Percentiles rank a stretch among this genome's conserved stretches.
Evolutionary conservation across 2,329 filamentous ascomycete genomes (phyloP).

Genomic region (Pseudogymnoascus sp.): DNA sequence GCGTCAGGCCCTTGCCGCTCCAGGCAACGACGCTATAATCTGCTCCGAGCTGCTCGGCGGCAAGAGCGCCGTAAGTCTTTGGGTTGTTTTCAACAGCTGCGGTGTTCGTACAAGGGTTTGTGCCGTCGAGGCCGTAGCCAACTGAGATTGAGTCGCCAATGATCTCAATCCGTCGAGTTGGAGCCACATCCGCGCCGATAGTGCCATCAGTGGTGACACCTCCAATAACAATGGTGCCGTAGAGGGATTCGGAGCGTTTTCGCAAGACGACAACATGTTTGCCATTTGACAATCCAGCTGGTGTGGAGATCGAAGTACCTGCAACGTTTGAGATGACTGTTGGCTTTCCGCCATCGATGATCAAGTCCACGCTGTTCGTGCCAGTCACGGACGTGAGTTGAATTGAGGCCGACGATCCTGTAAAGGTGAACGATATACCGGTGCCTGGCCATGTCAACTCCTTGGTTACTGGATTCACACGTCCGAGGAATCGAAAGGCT

Average conservation of each 20-base stretch:
- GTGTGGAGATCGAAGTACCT: conserved; percentile 28
- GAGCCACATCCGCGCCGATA: conserved; percentile 19
- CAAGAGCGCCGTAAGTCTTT: conserved; percentile 38
- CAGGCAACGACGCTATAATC: conserved; percentile 40
- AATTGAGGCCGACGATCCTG: conserved; percentile 33
- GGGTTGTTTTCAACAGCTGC: conserved; percentile 35
- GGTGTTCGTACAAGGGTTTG: conserved; percentile 34
- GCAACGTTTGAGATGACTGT: conserved; percentile 27
- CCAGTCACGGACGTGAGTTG: conserved; percentile 28
- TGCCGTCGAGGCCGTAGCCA: conserved; percentile 38
- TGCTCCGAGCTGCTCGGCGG: conserved; percentile 35
- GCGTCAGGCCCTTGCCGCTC: conserved; percentile 38
- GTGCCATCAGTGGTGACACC: conserved; percentile 26
- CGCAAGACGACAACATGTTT: conserved; percentile 34
- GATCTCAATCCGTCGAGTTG: conserved; percentile 35
- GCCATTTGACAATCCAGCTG: conserved; percentile 27
- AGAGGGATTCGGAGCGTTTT: conserved; percentile 33
- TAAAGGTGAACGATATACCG: conserved; percentile 29
- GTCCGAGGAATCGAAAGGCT: conserved; percentile 31
- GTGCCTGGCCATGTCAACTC: conserved; percentile 41
- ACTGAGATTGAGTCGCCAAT: conserved; percentile 41
- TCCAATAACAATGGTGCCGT: conserved; percentile 31
- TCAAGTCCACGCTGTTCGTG: conserved; percentile 30
- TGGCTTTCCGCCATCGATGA: conserved; percentile 29
- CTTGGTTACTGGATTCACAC: conserved; percentile 37